Base-by-base conservation (phyloP, 768 basidiomycete genomes). In the Grammothele lineata region DNA sequence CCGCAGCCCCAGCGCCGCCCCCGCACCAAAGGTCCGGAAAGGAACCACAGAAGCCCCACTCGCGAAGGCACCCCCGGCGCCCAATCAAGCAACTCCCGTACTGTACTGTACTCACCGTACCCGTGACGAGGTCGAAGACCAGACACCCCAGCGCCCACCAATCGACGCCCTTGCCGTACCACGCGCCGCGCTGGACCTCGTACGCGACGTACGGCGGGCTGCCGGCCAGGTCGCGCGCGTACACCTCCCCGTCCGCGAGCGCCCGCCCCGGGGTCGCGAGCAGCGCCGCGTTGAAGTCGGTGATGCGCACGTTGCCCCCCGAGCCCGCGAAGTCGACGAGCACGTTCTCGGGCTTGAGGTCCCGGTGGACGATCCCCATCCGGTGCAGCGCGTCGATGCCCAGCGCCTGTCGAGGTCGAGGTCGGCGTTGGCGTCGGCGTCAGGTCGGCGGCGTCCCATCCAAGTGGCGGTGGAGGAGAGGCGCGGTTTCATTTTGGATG, bases 331-430 rank as follows among this genome's bases (percentile, higher is more conserved):
- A 14, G 40, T 60, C 62, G 34, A 65, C 44, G n/a, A 81, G 68
- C 47, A 81, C 68, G 62, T 80, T 79, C 58, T 79, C 77, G 11
- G 77, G 77, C 66, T 80, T 81, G 53, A 81, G 66, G 62, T 80
- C 78, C 15, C 78, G 69, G 57, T 81, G 79, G 32, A 81, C 76
- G 55, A 81, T 79, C 27, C 73, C 66, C 57, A 75, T 75, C 23
- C 65, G 66, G 61, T 81, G 79, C 27, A 81, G 64, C 50, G 61
- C 59, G 48, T 61, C 55, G 19, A 62, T 56, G 17, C 62, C 62
- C 17, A 62, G 43, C 11, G 61, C 61, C 62, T 64, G 36, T n/a
- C 7, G 27, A 30, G 27, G 27, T 30, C 8, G 27, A 30, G 27
- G 14, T 30, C 8, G 14, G 14, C 14, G 27, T 14, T 14, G 27